Base-by-base conservation (phyloP, 2,329 filamentous ascomycete species). In the Calonectria crousiana region DNA sequence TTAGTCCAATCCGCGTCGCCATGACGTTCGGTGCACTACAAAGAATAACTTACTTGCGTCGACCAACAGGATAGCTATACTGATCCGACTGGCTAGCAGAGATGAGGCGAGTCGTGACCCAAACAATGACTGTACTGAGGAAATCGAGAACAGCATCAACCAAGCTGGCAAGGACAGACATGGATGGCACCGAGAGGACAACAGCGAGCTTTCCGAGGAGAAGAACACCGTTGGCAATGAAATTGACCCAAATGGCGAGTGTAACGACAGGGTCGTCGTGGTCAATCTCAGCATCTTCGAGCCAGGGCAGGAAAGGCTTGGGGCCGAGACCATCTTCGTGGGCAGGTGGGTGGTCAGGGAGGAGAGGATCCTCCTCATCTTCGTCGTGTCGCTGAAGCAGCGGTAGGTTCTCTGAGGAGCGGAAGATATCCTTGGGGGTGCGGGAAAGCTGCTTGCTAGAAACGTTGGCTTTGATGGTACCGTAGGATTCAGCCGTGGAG, bases 211-310 rank as follows among this genome's bases (percentile, higher is more conserved):
- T 98, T 74, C 95, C 91, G 9, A 90, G 89, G 4, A 98, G 89
- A 2, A 98, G 88, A 53, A 95, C 86, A 3, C 92, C 88, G 82
- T 98, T 98, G 73, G 95, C 95, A 28, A 90, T 85, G 64, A 97
- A 90, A 82, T 97, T 98, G 83, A 97, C 86, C 83, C 95, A 96
- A 80, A 98, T 97, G 52, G 96, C 96, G 26, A 97, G 82, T n/a
- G 92, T 93, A 64, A 98, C 95, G 64, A 98, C 91, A 20, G 90
- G 92, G 73, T 93, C 93, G 62, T 92, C 89, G 76, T 93, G 95
- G 81, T 95, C 93, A 3, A 95, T 78, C 28, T 90, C 90, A 72
- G 93, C 93, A 76, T 95, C 94, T 72, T 94, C 93, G 70, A 94
- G 90, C 83, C 92, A 93, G 10, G 93, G 93, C 52, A 95, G 90